phyloP scores from a whole-genome alignment of 495 filamentous ascomycete species.

The Friedmanniomyces simplex region DNA sequence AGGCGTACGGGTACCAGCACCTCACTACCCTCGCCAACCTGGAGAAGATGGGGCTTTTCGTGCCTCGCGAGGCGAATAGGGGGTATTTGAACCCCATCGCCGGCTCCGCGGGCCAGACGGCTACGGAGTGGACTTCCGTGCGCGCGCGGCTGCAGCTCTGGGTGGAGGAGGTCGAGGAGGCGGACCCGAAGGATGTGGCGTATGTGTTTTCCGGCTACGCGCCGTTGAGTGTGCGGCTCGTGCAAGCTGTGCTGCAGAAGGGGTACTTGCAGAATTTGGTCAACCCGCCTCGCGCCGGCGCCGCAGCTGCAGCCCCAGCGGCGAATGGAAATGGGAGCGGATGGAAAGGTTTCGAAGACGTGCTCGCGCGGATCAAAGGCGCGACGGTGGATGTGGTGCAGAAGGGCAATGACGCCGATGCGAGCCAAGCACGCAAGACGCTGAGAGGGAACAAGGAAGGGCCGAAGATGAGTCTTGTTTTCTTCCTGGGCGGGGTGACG shows the following conservation, averaged over 20 bases:
- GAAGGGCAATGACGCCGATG: slow-evolving; percentile 85
- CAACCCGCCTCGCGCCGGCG: background rate
- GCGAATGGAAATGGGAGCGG: slow-evolving; percentile 2
- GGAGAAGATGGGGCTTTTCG: slow-evolving; percentile 74
- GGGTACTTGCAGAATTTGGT: slow-evolving; percentile 44
- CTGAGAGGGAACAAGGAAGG: slow-evolving; percentile 51
- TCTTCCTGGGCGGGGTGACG: slow-evolving; percentile 88
- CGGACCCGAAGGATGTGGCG: slow-evolving; percentile 90
- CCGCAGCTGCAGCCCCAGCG: background rate
- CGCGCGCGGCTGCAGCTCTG: slow-evolving; percentile 79
- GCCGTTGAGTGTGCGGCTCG: slow-evolving; percentile 79
- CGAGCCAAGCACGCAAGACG: slow-evolving; percentile 67
- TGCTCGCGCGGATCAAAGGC: slow-evolving; percentile 59
- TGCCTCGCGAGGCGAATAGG: slow-evolving; percentile 35
- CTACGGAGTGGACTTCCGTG: slow-evolving; percentile 84
- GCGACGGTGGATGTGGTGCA: slow-evolving; percentile 86
- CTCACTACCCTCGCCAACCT: slow-evolving; percentile 79
- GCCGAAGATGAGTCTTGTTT: slow-evolving; percentile 75
- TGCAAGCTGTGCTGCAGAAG: slow-evolving; percentile 95
- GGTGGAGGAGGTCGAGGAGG: slow-evolving; percentile 92
- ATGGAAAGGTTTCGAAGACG: slow-evolving; percentile 22
- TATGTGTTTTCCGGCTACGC: slow-evolving; percentile 98
- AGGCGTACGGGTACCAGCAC: slow-evolving; percentile 92
- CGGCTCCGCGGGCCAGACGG: slow-evolving; percentile 35
- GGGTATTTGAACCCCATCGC: slow-evolving; percentile 27